These are phyloP conservation scores for Debaryomyces castellii DNA, from an alignment of 805 yeast species.

Conservation along the genomic window DNA sequence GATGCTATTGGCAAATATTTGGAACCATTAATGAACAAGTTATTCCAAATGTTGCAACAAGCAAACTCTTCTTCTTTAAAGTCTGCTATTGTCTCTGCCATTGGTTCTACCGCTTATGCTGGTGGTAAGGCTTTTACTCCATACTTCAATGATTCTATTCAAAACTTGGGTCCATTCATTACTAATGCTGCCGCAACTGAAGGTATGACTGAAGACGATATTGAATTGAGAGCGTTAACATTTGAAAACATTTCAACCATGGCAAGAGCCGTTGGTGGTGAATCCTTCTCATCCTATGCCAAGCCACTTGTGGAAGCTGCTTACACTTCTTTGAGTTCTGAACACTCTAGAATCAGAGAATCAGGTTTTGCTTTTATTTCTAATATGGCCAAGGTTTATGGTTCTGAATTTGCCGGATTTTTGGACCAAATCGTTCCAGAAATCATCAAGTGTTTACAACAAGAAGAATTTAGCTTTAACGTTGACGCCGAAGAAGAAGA, in stretches of 20 bases:
- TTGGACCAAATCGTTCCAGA: constrained; percentile 80
- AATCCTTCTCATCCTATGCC: constrained; percentile 80
- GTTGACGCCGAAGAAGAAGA: constrained; percentile 51
- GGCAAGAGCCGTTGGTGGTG: constrained; percentile 96
- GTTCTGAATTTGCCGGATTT: constrained; percentile 84
- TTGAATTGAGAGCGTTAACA: constrained; percentile 87
- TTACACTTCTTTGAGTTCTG: constrained; percentile 71
- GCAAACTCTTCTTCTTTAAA: constrained; percentile 75
- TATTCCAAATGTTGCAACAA: constrained; percentile 76
- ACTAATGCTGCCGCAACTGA: constrained; percentile 65
- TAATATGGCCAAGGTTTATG: constrained; percentile 92
- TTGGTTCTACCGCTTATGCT: constrained; percentile 96
- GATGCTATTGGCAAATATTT: constrained; percentile 80
- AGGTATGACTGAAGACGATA: constrained; percentile 83
- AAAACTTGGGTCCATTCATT: constrained; percentile 78
- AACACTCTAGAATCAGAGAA: constrained; percentile 85
- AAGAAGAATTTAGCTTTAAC: constrained; percentile 77
- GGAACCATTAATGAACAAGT: constrained; percentile 86
- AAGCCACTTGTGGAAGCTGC: constrained; percentile 88
- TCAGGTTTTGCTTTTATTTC: constrained; percentile 92
- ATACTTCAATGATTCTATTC: constrained; percentile 78
- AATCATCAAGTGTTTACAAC: constrained; percentile 78
- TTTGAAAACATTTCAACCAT: constrained; percentile 91
- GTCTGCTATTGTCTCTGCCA: constrained; percentile 85
- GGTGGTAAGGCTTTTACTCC: constrained; percentile 87